Evolutionary conservation across 2,329 filamentous ascomycete genomes (phyloP), one percentile per base, ranked within the genome.

Genomic region (Beauveria australis): DNA sequence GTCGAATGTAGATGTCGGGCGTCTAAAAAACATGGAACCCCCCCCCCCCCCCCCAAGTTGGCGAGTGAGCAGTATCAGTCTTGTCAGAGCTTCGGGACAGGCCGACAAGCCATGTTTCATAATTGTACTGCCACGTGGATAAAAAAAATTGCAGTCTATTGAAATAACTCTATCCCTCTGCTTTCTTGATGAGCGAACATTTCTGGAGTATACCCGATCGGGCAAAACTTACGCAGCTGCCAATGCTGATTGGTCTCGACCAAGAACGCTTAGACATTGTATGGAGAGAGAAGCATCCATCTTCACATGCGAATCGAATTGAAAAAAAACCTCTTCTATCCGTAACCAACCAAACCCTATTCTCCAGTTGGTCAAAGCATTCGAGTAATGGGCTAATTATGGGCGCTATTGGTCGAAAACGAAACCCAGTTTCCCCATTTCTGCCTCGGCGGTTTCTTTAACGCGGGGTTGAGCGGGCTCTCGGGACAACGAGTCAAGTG

Each of bases 401-500:
- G 22, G 28, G 14, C 9, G 5, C 14, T 9, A 14, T 43, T 14
- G 22, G 22, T 9, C 28, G 16, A 22, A 22, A 12, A 10, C 8
- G 37, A 40, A 3, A 33, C n/a, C n/a, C n/a, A 14, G 6, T n/a
- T 22, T 14, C 37, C 30, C 40, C 48, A 33, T 53, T 26, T 6
- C 26, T 59, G 41, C 57, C 57, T 60, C 57, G 57, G 57, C 49
- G 37, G n/a, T 41, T 9, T 30, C 41, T 40, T 24, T 40, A 19
- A 19, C 57, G 49, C 41, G 49, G 49, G 57, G 56, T 28, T 53
- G 57, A 48, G 26, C 57, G 57, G 57, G 26, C 37, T 53, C 48
- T 60, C 57, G 57, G 57, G 28, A 60, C 57, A 60, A 60, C 57
- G 46, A 60, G 47, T 26, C 57, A 53, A 53, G 48, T 30, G 44